Evolutionary conservation across 352 stramenopile genomes (phyloP).

Genomic region (Elongisporangium undulatum): DNA sequence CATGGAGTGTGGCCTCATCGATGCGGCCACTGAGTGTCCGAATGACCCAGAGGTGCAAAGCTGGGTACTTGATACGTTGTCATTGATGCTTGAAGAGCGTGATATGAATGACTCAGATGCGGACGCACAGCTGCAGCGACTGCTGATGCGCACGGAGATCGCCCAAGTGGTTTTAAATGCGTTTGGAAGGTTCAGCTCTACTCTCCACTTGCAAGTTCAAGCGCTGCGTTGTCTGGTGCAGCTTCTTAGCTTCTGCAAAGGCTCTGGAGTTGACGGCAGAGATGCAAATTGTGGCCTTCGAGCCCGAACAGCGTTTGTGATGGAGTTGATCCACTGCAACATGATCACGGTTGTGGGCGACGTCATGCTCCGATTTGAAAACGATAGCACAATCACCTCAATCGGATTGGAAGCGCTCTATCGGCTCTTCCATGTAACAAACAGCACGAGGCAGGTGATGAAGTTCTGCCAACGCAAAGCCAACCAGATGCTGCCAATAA

Average conservation of each 20-base stretch:
- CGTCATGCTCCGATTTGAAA: constrained; percentile 8
- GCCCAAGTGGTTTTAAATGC: constrained; percentile 11
- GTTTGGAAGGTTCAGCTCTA: constrained; percentile 12
- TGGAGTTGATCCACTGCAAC: constrained; percentile 10
- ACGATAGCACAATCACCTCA: constrained; percentile 18
- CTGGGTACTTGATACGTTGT: constrained; percentile 21
- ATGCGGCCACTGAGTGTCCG: constrained; percentile 20
- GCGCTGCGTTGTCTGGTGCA: constrained; percentile 12
- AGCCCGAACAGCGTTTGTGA: constrained; percentile 1
- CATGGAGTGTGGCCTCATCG: constrained; percentile 25
- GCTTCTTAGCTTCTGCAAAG: constrained; percentile 11
- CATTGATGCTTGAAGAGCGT: constrained; percentile 13
- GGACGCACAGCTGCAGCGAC: neutral
- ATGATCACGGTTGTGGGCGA: constrained; percentile 16
- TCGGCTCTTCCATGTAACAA: constrained; percentile 12
- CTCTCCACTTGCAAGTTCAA: constrained; percentile 13
- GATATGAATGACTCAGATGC: neutral
- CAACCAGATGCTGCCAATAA: neutral
- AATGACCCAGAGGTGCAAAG: constrained; percentile 27
- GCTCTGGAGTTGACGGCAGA: neutral
- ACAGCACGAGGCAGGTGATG: constrained; percentile 9
- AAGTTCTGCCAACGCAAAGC: constrained; percentile 1
- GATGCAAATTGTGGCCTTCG: neutral
- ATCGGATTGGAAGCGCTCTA: constrained; percentile 17
- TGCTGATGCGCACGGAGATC: constrained; percentile 12